These are phyloP conservation scores for Alternaria solani DNA, from an alignment of 2,329 filamentous ascomycete species.

Conservation along the genomic window DNA sequence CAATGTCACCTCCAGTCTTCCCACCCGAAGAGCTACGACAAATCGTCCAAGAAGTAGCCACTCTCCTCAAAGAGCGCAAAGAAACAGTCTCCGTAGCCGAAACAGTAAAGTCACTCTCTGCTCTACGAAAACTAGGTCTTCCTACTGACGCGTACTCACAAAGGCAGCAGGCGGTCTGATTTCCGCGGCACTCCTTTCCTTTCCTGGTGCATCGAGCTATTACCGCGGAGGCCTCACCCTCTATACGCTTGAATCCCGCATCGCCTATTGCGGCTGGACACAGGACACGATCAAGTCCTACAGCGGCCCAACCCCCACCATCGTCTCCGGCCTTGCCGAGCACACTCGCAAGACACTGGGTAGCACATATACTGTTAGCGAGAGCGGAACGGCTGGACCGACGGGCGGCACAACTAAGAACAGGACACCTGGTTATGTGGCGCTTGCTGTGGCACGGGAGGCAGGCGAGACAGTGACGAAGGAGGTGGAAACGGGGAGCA, in stretches of 20 bases:
- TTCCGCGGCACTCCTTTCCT: slow-evolving; percentile 65
- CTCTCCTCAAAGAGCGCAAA: slow-evolving; percentile 62
- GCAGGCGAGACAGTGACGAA: slow-evolving; percentile 61
- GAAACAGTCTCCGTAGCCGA: slow-evolving; percentile 69
- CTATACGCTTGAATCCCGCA: slow-evolving; percentile 66
- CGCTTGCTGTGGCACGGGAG: slow-evolving; percentile 66
- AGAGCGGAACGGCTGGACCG: slow-evolving; percentile 71
- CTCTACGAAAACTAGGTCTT: neutral
- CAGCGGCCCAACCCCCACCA: slow-evolving; percentile 65
- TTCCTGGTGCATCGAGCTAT: slow-evolving; percentile 65
- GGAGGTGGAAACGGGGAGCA: slow-evolving; percentile 65
- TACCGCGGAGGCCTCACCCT: slow-evolving; percentile 71
- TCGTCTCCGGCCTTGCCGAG: slow-evolving; percentile 65
- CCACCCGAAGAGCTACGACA: slow-evolving; percentile 54
- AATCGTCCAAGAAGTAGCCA: slow-evolving; percentile 60
- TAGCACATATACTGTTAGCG: slow-evolving; percentile 65
- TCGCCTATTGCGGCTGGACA: slow-evolving; percentile 69
- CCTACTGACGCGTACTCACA: slow-evolving; percentile 4
- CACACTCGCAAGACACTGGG: slow-evolving; percentile 64
- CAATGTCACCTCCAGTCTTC: slow-evolving; percentile 46
- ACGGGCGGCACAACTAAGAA: slow-evolving; percentile 65
- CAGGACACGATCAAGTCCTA: slow-evolving; percentile 61
- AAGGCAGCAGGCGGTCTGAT: slow-evolving; percentile 70
- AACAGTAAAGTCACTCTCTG: slow-evolving; percentile 54
- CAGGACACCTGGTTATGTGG: slow-evolving; percentile 69